Percentiles rank a stretch among this genome's conserved stretches.
These are phyloP conservation scores for Nicotiana otophora DNA, from an alignment of 257 asterid genomes.

Conservation along the genomic window DNA sequence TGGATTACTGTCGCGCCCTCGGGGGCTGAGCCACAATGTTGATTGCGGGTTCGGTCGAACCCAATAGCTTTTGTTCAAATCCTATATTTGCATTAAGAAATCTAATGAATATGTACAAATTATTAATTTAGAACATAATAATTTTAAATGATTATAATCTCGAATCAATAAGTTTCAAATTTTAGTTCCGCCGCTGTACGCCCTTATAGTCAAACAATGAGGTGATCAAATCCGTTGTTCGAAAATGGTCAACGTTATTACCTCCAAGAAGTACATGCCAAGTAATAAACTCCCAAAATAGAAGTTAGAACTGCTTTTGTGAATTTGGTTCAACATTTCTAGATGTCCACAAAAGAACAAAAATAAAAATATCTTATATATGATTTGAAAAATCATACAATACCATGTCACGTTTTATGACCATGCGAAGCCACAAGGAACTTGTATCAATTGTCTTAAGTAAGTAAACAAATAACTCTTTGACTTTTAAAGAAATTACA, in stretches of 20 bases:
- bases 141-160: too few species aligned
- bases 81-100: too few species aligned
- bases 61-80: too few species aligned
- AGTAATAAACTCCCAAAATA: not conserved
- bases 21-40: too few species aligned
- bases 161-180: too few species aligned
- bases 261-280: slow-evolving; percentile 1
- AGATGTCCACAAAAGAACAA: not conserved
- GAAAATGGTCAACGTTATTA: not conserved
- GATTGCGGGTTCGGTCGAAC: too few species aligned
- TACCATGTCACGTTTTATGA: not conserved
- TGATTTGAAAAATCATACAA: not conserved
- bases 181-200: too few species aligned
- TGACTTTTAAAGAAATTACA: too few species aligned
- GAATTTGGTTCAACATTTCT: not conserved
- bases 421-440: not conserved
- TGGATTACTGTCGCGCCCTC: not conserved
- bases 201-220: not conserved
- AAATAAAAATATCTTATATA: not conserved
- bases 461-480: too few species aligned
- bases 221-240: not conserved
- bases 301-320: not conserved
- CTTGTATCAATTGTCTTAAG: too few species aligned
- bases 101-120: too few species aligned
- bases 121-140: too few species aligned